Base-by-base conservation (phyloP, 208 protist species). In the Crithidia acanthocephali region DNA sequence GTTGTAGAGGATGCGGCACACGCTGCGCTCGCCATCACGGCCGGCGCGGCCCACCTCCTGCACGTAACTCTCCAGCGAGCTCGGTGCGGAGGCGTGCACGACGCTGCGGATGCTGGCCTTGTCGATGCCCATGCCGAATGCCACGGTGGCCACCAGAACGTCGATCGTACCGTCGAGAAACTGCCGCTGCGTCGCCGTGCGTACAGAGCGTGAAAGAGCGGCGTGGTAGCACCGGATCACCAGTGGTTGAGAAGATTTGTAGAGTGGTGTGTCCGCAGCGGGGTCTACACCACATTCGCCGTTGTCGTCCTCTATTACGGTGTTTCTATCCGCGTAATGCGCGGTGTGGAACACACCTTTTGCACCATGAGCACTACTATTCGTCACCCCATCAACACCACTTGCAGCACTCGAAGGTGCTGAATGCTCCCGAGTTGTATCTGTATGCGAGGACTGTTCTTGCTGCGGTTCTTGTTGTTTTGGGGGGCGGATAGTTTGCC, bases 61-160 rank as follows among this genome's bases (percentile, higher is more conserved):
- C 59, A 98, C 97, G 77, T 99, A 99, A 22, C 84, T 89, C 81
- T 99, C 98, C 16, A 99, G 68, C 3, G 91, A 98, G 56, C 97
- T 94, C 0, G 98, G 98, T 8, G 98, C 82, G 0, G 86, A 83
- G 23, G 97, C 89, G 86, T 99, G 99, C 45, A 99, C 80, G 4
- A 99, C 97, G 74, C 88, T 98, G 42, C 98, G 92, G 40, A 99
- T 98, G 68, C 99, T 90, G 0, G 86, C 71, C 78, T 99, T 99
- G 77, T 99, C 97, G 56, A 99, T 98, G n/a, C 97, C 98, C 97
- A 99, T 99, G 25, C 98, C 98, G 81, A 99, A 99, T 20, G 98
- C 98, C 3, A 99, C 93, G 8, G 98, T 99, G 10, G 98, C 98
- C 16, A 96, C 89, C 7, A 99, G 83, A 20, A 99, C 88, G 40